These are phyloP conservation scores for Trichophyton equinum DNA, from an alignment of 2,329 filamentous ascomycete species.

Conservation along the genomic window DNA sequence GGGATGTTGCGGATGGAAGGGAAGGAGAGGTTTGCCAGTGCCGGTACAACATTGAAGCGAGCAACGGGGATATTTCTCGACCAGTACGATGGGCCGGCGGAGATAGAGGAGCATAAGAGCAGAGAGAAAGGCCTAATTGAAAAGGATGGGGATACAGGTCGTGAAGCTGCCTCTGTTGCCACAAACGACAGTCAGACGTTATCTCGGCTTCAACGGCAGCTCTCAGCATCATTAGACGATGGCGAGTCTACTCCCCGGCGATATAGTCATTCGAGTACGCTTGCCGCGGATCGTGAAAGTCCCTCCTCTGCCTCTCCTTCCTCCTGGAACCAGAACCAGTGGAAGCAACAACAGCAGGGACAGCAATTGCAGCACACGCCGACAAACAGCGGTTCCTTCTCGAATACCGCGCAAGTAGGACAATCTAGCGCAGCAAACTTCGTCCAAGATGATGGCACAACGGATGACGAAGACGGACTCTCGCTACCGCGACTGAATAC, in stretches of 20 bases:
- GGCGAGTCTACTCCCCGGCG: conserved; percentile 11
- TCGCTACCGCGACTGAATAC: conserved; percentile 42
- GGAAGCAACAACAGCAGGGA: background rate
- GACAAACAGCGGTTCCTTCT: background rate
- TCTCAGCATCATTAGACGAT: conserved; percentile 2
- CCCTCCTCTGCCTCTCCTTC: background rate
- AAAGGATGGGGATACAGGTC: background rate
- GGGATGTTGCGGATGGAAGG: conserved; percentile 21
- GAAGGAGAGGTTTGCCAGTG: conserved; percentile 18
- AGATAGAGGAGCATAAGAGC: conserved; percentile 6
- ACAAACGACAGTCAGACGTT: background rate
- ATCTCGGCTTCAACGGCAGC: background rate
- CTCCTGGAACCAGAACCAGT: background rate
- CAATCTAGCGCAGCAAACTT: background rate
- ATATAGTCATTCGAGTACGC: conserved; percentile 10
- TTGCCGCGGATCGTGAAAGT: background rate
- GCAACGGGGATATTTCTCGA: background rate
- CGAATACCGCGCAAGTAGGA: background rate
- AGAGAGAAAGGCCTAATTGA: background rate
- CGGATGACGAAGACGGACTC: conserved; percentile 69
- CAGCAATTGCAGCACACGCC: background rate
- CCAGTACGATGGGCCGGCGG: conserved; percentile 7
- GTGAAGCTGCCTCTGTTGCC: background rate
- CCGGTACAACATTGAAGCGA: conserved; percentile 11
- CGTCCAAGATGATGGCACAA: conserved; percentile 48